Evolutionary conservation across 2,329 filamentous ascomycete species (phyloP).

Genomic region (Chrysoporthe cubensis): DNA sequence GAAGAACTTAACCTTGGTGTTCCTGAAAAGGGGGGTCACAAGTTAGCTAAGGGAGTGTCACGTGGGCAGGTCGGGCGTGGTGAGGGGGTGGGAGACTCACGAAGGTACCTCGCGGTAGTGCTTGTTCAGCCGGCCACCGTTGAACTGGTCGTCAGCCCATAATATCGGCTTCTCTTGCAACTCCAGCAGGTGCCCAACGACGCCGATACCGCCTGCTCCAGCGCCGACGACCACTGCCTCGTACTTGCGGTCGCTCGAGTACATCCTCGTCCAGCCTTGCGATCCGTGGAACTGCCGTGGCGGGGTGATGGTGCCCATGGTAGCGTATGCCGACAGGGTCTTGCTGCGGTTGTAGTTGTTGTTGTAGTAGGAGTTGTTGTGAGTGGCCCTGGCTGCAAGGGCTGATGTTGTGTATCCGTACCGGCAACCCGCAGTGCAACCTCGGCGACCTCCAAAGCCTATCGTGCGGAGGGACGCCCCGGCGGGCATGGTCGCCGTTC

Average conservation of each 20-base stretch:
- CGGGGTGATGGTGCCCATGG: conserved; percentile 28
- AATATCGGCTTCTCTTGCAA: conserved; percentile 50
- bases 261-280: conserved; percentile 28
- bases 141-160: conserved; percentile 63
- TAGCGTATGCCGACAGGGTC: neutral
- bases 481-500: conserved; percentile 5
- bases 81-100: conserved; percentile 8
- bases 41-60: neutral
- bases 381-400: neutral
- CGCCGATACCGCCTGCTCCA: conserved; percentile 52
- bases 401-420: conserved; percentile 1
- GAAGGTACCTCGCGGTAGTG: conserved; percentile 64
- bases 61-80: neutral
- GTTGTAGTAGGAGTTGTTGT: neutral
- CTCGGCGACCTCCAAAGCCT: neutral
- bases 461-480: neutral
- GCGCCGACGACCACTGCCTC: conserved; percentile 31
- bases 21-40: conserved; percentile 34
- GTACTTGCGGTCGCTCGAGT: conserved; percentile 27
- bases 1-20: conserved; percentile 65
- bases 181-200: conserved; percentile 65
- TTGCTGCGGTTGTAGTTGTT: neutral
- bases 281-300: conserved; percentile 20
- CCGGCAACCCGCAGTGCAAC: neutral
- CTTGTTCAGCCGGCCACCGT: conserved; percentile 54